A percentile compares a stretch with the other conserved stretches of the same genome.
Conservation (phyloP, 108 stramenopile genomes). For the Skeletonema marinoi region DNA sequence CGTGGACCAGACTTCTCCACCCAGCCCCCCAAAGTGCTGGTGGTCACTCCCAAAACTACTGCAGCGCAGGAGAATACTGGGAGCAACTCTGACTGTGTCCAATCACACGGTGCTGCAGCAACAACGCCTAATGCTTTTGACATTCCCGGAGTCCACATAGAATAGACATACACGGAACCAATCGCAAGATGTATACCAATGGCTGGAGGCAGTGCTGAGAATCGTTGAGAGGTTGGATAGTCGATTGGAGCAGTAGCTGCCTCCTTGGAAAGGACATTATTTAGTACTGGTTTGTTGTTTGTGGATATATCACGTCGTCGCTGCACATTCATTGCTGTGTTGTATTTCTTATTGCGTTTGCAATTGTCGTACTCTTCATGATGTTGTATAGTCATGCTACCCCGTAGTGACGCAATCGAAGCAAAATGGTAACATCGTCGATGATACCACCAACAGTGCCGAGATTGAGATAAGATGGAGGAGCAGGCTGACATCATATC, state of each 20-base stretch:
- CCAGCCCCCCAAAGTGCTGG: constrained; percentile 64
- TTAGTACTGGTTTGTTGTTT: neutral
- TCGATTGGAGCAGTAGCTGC: constrained; percentile 26
- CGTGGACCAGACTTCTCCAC: constrained; percentile 63
- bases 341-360: neutral
- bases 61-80: constrained; percentile 79
- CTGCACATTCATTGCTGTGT: neutral
- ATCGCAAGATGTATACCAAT: constrained; percentile 58
- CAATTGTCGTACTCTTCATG: neutral
- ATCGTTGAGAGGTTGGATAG: constrained; percentile 17
- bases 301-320: neutral
- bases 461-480: too few species aligned
- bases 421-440: constrained; percentile 2
- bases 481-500: too few species aligned
- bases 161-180: constrained; percentile 60
- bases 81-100: constrained; percentile 56
- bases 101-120: constrained; percentile 61
- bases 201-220: constrained; percentile 53
- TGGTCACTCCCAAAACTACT: constrained; percentile 63
- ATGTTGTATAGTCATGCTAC: neutral
- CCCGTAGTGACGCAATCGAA: neutral
- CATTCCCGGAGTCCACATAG: constrained; percentile 62
- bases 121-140: constrained; percentile 47
- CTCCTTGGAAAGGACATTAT: constrained; percentile 24
- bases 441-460: neutral